These are phyloP conservation scores for Neurospora sp. DNA, from an alignment of 495 filamentous ascomycete species.

Conservation along the genomic window DNA sequence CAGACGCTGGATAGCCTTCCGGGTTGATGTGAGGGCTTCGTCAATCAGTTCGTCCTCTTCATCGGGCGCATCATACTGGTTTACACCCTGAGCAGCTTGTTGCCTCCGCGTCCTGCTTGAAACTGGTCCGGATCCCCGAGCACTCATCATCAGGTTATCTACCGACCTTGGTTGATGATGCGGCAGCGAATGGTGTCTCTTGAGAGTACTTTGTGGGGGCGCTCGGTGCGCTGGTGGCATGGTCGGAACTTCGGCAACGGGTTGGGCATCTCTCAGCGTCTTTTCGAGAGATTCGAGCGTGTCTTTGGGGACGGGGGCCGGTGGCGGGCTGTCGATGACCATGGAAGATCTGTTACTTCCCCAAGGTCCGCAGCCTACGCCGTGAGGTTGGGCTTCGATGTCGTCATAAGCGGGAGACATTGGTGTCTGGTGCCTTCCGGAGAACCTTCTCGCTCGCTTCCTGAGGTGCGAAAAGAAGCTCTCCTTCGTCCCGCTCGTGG, in stretches of 20 bases:
- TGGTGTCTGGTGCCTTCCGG: conserved; percentile 73
- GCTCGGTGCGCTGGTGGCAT: conserved; percentile 42
- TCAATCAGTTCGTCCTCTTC: conserved; percentile 95
- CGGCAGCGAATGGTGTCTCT: conserved; percentile 68
- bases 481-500: conserved; percentile 65
- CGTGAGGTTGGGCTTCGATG: conserved; percentile 59
- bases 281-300: conserved; percentile 66
- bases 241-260: conserved; percentile 50
- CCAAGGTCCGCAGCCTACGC: conserved; percentile 72
- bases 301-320: conserved; percentile 42
- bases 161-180: conserved; percentile 55
- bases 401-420: conserved; percentile 69
- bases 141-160: conserved; percentile 49
- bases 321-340: conserved; percentile 55
- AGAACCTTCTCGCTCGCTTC: conserved; percentile 86
- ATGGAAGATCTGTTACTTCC: conserved; percentile 74
- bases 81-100: conserved; percentile 63
- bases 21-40: conserved; percentile 52
- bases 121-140: conserved; percentile 49
- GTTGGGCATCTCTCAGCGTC: conserved; percentile 61
- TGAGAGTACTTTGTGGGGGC: conserved; percentile 43
- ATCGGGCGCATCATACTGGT: conserved; percentile 88
- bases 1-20: conserved; percentile 38
- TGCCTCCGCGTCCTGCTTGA: conserved; percentile 79
- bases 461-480: conserved; percentile 96